Evolutionary conservation across 495 filamentous ascomycete species (phyloP).

Genomic region (Neurospora intermedia): DNA sequence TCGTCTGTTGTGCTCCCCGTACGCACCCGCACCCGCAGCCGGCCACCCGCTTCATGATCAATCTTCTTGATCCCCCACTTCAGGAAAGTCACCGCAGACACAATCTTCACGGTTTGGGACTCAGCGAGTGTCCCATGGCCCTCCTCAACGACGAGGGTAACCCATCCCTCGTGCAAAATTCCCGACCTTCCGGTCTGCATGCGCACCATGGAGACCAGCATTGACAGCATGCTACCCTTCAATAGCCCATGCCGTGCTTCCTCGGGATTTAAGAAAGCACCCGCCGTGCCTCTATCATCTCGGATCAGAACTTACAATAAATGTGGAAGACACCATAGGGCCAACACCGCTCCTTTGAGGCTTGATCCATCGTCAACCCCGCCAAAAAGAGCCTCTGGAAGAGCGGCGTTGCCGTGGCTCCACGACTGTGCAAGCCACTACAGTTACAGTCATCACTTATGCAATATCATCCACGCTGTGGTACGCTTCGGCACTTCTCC

Average conservation of each 20-base stretch:
- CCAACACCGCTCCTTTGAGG: background rate
- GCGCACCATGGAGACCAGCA: background rate
- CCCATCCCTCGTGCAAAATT: constrained; percentile 7
- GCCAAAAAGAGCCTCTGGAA: background rate
- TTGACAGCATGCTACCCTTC: background rate
- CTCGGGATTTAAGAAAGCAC: background rate
- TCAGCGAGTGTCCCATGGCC: background rate
- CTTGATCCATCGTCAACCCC: background rate
- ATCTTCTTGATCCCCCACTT: background rate
- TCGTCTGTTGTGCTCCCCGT: constrained; percentile 11
- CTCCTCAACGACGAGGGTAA: background rate
- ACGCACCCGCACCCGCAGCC: background rate
- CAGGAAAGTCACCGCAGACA: background rate
- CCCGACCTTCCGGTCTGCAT: constrained; percentile 20
- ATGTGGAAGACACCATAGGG: background rate
- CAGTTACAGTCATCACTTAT: background rate
- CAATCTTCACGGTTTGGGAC: background rate
- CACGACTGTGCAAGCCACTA: background rate
- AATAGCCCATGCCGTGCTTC: background rate
- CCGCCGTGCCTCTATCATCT: background rate
- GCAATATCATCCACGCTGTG: background rate
- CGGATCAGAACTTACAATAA: background rate
- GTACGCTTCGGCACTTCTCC: background rate
- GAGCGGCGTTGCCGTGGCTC: background rate
- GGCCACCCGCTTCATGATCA: background rate